Percentiles rank a stretch among this genome's conserved stretches.
Conservation (phyloP, 1,284 basidiomycete genomes). For the Ceratobasidium sp. region DNA sequence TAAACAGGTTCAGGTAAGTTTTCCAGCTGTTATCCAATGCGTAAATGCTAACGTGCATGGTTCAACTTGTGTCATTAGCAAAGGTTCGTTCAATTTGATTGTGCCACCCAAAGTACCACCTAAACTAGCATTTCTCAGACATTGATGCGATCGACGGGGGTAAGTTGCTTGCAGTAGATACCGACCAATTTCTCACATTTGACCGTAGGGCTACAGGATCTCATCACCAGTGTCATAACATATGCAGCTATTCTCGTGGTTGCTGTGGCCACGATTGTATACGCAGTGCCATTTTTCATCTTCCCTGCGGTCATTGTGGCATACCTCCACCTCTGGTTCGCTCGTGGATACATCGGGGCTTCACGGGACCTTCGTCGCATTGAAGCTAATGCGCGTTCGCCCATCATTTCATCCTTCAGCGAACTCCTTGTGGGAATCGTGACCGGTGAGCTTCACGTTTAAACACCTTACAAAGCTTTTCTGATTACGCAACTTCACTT, state of each 20-base stretch:
- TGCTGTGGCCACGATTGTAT: constrained; percentile 27
- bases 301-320: constrained; percentile 19
- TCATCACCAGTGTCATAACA: constrained; percentile 3
- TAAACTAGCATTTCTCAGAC: neutral
- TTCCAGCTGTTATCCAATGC: neutral
- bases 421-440: constrained; percentile 20
- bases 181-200: no score
- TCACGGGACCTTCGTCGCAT: constrained; percentile 39
- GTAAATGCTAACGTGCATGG: neutral
- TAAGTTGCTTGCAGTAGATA: no score
- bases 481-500: no score
- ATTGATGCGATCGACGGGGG: constrained; percentile 35
- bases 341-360: constrained; percentile 23
- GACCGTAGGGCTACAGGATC: constrained; percentile 13
- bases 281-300: constrained; percentile 30
- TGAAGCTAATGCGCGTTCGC: constrained; percentile 38
- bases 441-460: constrained; percentile 11
- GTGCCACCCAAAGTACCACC: neutral
- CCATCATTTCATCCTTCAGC: constrained; percentile 38
- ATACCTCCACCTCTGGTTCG: constrained; percentile 13
- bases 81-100: constrained; percentile 8
- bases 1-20: constrained; percentile 16
- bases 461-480: neutral
- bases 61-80: constrained; percentile 12
- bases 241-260: neutral